Conservation (phyloP, 208 protist genomes). For the Trypanosoma melophagium region DNA sequence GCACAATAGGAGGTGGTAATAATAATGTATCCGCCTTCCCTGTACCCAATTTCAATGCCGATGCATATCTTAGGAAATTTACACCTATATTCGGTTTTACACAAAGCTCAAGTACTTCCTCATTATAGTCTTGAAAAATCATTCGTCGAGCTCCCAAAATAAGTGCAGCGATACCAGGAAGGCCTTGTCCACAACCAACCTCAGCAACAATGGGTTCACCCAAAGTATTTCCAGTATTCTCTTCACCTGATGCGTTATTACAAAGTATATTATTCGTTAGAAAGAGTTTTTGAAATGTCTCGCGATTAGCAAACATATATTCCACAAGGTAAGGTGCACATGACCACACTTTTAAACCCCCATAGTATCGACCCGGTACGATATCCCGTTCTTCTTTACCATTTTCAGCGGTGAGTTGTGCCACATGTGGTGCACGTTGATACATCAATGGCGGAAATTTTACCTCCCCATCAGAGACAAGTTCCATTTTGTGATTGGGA, state of each 20-base stretch:
- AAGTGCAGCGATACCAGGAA: slow-evolving; percentile 68
- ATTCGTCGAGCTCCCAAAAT: slow-evolving; percentile 56
- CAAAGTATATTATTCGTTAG: not conserved
- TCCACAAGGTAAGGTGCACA: slow-evolving; percentile 70
- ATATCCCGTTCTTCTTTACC: slow-evolving; percentile 61
- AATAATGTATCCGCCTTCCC: not conserved
- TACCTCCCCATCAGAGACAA: not conserved
- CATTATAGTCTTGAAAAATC: slow-evolving; percentile 87
- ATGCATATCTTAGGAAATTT: slow-evolving; percentile 31
- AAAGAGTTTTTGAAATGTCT: slow-evolving; percentile 29
- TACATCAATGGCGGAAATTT: slow-evolving; percentile 25
- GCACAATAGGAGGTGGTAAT: slow-evolving; percentile 28
- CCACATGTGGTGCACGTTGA: slow-evolving; percentile 43
- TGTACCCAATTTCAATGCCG: slow-evolving; percentile 1
- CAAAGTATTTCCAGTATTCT: not conserved
- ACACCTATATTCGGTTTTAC: slow-evolving; percentile 77
- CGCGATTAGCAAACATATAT: slow-evolving; percentile 36
- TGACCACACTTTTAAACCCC: slow-evolving; percentile 89
- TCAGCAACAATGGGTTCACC: slow-evolving; percentile 47
- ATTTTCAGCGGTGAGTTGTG: slow-evolving; percentile 32
- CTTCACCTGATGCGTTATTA: slow-evolving; percentile 4
- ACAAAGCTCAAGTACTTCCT: slow-evolving; percentile 72
- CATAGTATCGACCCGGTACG: slow-evolving; percentile 84
- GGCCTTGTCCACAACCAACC: slow-evolving; percentile 79
- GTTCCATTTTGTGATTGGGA: slow-evolving; percentile 12